Evolutionary conservation across 2,329 filamentous ascomycete genomes (phyloP), one percentile per base, ranked within the genome.

Genomic region (Orbilia javanica): DNA sequence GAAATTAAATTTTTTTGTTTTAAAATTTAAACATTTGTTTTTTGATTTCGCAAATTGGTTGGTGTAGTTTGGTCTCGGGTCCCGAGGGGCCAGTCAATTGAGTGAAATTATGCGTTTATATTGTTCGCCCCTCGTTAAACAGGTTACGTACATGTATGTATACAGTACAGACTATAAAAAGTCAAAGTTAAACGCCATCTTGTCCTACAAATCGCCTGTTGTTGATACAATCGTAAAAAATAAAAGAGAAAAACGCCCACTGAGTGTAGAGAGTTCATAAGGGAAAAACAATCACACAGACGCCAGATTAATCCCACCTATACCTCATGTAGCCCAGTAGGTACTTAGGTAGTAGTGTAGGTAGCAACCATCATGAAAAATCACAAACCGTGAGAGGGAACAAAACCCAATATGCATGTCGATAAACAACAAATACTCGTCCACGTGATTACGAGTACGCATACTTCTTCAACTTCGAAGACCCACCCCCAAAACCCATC

Each of bases 251-350:
- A 65, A 20, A 44, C 44, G 36, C 55, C 53, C 70, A 31, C 46
- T 29, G 31, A 39, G 25, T 71, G 66, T 44, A 62, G 73, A 76
- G 65, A 76, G 68, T 31, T 52, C 55, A 53, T 27, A 31, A 60
- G n/a, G n/a, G n/a, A 22, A 39, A 39, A 15, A 48, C 36, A 42
- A 62, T 46, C 20, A 42, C 36, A n/a, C 20, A 29, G 39, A 53
- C 34, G 65, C 46, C 52, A 57, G 18, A 29, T n/a, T 15, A 36
- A 42, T 11, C 20, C 15, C n/a, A 25, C n/a, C 20, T 31, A n/a
- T n/a, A n/a, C n/a, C n/a, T n/a, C n/a, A n/a, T n/a, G n/a, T n/a
- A n/a, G n/a, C n/a, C n/a, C n/a, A n/a, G n/a, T n/a, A n/a, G n/a
- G n/a, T n/a, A n/a, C n/a, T n/a, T n/a, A n/a, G n/a, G n/a, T n/a